Evolutionary conservation across 179 eudicot species (phyloP).

Genomic region (Silene vulgaris): DNA sequence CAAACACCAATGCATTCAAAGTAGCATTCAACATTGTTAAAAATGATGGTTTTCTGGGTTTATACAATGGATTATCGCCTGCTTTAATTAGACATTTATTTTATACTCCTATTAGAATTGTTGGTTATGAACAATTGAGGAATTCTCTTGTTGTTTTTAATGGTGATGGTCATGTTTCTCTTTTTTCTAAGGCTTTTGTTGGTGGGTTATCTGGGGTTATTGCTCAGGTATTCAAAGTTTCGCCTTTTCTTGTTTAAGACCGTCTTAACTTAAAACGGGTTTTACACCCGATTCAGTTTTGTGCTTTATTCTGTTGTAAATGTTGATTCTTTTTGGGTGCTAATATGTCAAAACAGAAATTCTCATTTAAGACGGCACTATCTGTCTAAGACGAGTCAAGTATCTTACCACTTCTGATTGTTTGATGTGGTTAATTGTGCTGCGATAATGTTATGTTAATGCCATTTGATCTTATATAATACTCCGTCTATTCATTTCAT

Average conservation of each 20-base stretch:
- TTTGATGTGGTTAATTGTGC: background rate
- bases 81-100: slow-evolving; percentile 60
- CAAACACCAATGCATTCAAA: slow-evolving; percentile 32
- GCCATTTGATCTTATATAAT: too few relatives aligned
- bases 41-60: slow-evolving; percentile 50
- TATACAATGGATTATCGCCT: slow-evolving; percentile 69
- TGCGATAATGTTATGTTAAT: background rate
- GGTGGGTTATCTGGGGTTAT: slow-evolving; percentile 75
- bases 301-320: background rate
- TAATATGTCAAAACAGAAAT: background rate
- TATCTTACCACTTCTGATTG: too few relatives aligned
- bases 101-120: slow-evolving; percentile 70
- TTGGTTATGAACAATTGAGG: slow-evolving; percentile 65
- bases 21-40: slow-evolving; percentile 42
- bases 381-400: too few relatives aligned
- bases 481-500: too few relatives aligned
- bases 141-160: slow-evolving; percentile 25
- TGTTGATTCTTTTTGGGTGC: background rate
- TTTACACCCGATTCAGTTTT: background rate
- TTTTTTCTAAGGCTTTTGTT: slow-evolving; percentile 48
- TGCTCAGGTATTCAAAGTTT: slow-evolving; percentile 53
- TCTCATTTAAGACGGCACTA: too few relatives aligned
- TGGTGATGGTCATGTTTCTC: slow-evolving; percentile 34
- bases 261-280: too few relatives aligned
- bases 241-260: too few relatives aligned